phyloP scores from a whole-genome alignment of 2,329 filamentous ascomycete species.

The Colletotrichum coccodes region DNA sequence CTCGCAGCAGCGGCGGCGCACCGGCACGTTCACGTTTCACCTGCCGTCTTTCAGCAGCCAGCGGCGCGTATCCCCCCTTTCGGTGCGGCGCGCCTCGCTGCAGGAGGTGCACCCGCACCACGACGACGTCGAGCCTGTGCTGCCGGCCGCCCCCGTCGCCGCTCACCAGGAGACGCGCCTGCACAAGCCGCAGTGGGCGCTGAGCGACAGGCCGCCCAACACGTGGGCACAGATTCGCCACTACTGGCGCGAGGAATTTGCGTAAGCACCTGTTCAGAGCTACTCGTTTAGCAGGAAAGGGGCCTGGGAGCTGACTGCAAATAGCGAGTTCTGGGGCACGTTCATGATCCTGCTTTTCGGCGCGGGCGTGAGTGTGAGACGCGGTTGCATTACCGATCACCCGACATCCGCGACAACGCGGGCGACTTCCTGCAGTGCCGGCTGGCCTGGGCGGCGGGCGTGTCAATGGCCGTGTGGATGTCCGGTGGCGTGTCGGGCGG shows the following conservation, averaged over 20 bases:
- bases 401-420: slow-evolving; percentile 25
- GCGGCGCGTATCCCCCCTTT: slow-evolving; percentile 12
- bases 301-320: not conserved
- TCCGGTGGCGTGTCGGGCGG: slow-evolving; percentile 40
- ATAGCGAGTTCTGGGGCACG: slow-evolving; percentile 28
- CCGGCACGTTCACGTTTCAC: slow-evolving; percentile 9
- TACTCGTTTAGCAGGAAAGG: no score
- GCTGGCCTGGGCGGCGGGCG: slow-evolving; percentile 27
- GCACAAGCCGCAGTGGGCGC: slow-evolving; percentile 31
- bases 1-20: slow-evolving; percentile 9
- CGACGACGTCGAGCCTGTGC: slow-evolving; percentile 23
- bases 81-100: slow-evolving; percentile 20
- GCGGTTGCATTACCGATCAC: slow-evolving; percentile 10
- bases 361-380: slow-evolving; percentile 30
- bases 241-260: slow-evolving; percentile 24
- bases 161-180: slow-evolving; percentile 27
- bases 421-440: slow-evolving; percentile 30
- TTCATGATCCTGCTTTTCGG: slow-evolving; percentile 31
- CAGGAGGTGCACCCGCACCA: slow-evolving; percentile 29
- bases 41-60: slow-evolving; percentile 6
- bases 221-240: slow-evolving; percentile 26
- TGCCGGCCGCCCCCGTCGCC: slow-evolving; percentile 25
- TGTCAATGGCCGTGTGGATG: slow-evolving; percentile 28
- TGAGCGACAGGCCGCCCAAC: slow-evolving; percentile 25
- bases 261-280: not conserved